These are phyloP conservation scores for Scheffersomyces lignicola DNA, from an alignment of 1,139 yeast species.

Conservation along the genomic window DNA sequence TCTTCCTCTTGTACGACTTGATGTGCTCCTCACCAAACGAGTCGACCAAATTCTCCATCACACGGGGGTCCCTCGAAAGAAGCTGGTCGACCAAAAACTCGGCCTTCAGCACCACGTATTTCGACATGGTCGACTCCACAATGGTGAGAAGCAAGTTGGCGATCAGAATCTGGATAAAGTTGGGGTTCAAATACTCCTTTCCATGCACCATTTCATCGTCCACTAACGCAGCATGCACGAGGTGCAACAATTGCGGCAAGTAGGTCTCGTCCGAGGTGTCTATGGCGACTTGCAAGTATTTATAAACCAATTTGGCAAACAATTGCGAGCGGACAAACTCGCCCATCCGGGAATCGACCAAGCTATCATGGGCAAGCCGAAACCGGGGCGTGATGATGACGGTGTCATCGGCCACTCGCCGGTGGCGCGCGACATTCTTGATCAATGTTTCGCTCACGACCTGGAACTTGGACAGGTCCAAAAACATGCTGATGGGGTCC, in stretches of 20 bases:
- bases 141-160: slow-evolving; percentile 54
- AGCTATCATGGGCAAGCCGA: slow-evolving; percentile 35
- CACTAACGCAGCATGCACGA: slow-evolving; percentile 61
- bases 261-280: slow-evolving; percentile 52
- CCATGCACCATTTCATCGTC: slow-evolving; percentile 54
- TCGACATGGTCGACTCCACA: slow-evolving; percentile 52
- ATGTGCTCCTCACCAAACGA: slow-evolving; percentile 61
- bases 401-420: slow-evolving; percentile 36
- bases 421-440: slow-evolving; percentile 27
- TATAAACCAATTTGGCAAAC: slow-evolving; percentile 59
- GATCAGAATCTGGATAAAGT: slow-evolving; percentile 56
- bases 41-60: slow-evolving; percentile 51
- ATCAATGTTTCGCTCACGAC: slow-evolving; percentile 33
- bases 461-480: slow-evolving; percentile 37
- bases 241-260: slow-evolving; percentile 61
- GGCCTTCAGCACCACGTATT: slow-evolving; percentile 51
- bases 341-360: slow-evolving; percentile 44
- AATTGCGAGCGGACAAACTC: slow-evolving; percentile 49
- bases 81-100: slow-evolving; percentile 52
- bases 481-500: slow-evolving; percentile 40
- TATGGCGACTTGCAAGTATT: slow-evolving; percentile 53
- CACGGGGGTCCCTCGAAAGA: slow-evolving; percentile 45
- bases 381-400: slow-evolving; percentile 39
- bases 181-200: slow-evolving; percentile 34
- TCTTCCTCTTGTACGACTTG: slow-evolving; percentile 33